These are phyloP conservation scores for Myxozyma nipponensis DNA, from an alignment of 805 yeast genomes.

Conservation along the genomic window DNA sequence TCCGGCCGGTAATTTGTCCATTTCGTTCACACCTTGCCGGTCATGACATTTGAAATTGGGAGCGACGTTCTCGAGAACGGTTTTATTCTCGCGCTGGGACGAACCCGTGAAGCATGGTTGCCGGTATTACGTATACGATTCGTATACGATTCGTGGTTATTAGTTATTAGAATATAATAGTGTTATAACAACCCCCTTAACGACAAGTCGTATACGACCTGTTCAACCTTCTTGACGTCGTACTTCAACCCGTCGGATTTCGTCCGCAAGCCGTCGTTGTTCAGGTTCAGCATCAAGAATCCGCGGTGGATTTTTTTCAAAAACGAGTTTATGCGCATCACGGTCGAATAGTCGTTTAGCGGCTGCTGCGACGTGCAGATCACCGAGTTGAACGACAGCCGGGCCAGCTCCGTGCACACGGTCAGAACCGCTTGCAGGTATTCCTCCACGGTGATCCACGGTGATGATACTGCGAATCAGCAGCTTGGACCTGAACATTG, in stretches of 20 bases:
- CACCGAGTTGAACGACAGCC: conserved; percentile 34
- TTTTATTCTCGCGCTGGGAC: too few species aligned
- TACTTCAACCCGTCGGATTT: conserved; percentile 34
- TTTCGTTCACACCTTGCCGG: too few species aligned
- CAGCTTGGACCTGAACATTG: not conserved
- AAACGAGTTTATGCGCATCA: conserved; percentile 23
- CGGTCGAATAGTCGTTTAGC: conserved; percentile 21
- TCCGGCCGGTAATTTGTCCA: not conserved
- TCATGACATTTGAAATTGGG: too few species aligned
- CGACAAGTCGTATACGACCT: conserved; percentile 33
- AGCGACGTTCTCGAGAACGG: too few species aligned
- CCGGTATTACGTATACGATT: too few species aligned
- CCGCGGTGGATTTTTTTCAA: conserved; percentile 33
- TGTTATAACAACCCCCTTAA: too few species aligned
- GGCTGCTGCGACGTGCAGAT: conserved; percentile 22
- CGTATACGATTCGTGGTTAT: too few species aligned
- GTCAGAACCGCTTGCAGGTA: conserved; percentile 33
- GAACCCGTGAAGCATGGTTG: too few species aligned
- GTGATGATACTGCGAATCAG: not conserved
- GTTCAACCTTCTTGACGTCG: conserved; percentile 37
- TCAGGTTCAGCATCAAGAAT: conserved; percentile 32
- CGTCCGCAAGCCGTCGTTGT: conserved; percentile 35
- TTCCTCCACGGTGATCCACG: conserved; percentile 28
- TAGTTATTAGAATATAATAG: too few species aligned
- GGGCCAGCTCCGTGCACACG: conserved; percentile 32